Percentiles rank a stretch among this genome's conserved stretches.
phyloP scores from a whole-genome alignment of 352 stramenopile species.

The Pythium phragmiticola region DNA sequence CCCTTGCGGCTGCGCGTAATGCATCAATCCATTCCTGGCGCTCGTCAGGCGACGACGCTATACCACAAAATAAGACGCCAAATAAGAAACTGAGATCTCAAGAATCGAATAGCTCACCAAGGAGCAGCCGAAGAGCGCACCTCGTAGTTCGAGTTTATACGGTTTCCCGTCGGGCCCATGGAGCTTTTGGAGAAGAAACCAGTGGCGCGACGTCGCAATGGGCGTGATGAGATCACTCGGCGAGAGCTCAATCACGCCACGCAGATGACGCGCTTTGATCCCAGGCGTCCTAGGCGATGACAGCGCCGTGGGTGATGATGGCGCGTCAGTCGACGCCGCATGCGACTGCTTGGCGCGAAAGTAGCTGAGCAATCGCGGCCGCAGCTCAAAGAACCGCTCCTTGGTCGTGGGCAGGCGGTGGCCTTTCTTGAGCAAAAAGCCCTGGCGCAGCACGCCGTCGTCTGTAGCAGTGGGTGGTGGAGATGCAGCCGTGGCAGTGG shows the following conservation, averaged over 20 bases:
- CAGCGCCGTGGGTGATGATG: neutral
- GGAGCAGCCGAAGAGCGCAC: conserved; percentile 20
- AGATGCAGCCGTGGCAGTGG: neutral
- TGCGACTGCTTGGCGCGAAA: conserved; percentile 17
- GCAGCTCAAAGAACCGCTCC: conserved; percentile 30
- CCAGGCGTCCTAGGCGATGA: neutral
- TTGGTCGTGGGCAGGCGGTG: conserved; percentile 32
- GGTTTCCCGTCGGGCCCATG: conserved; percentile 43
- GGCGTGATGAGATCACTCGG: conserved; percentile 34
- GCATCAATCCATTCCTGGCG: conserved; percentile 66
- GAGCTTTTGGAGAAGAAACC: conserved; percentile 63
- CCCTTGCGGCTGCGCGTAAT: conserved; percentile 45
- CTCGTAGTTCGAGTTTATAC: conserved; percentile 73
- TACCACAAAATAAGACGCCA: neutral
- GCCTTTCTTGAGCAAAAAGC: conserved; percentile 30
- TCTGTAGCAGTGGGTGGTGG: neutral
- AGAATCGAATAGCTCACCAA: neutral
- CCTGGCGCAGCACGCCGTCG: conserved; percentile 21
- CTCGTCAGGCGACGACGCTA: conserved; percentile 44
- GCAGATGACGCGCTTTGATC: conserved; percentile 10
- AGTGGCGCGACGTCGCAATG: conserved; percentile 42
- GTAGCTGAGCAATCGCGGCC: conserved; percentile 27
- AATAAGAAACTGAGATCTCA: conserved; percentile 5
- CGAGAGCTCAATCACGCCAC: conserved; percentile 41
- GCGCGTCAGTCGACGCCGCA: neutral